These are phyloP conservation scores for Xylaria intraflava DNA, from an alignment of 495 filamentous ascomycete species.

Conservation along the genomic window DNA sequence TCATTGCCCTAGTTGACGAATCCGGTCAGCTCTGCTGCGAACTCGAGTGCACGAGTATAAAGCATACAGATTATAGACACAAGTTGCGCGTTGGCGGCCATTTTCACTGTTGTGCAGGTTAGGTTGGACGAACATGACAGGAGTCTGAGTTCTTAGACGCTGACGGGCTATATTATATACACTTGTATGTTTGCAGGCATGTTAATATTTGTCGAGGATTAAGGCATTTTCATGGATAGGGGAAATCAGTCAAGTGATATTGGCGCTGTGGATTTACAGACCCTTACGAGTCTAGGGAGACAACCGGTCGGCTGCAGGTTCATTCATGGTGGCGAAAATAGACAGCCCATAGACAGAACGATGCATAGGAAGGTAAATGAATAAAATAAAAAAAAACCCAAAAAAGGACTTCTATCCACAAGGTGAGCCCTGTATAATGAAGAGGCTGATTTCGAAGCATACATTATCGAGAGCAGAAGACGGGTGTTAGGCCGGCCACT, in stretches of 20 bases:
- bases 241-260: constrained; percentile 12
- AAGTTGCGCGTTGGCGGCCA: not conserved
- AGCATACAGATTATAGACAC: not conserved
- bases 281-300: not conserved
- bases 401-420: not conserved
- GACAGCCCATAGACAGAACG: constrained; percentile 13
- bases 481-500: too few species aligned
- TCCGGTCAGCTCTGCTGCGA: not conserved
- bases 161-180: constrained; percentile 10
- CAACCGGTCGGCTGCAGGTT: constrained; percentile 3
- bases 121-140: not conserved
- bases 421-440: not conserved
- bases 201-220: constrained; percentile 9
- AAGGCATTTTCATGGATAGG: constrained; percentile 17
- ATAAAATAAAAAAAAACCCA: constrained; percentile 10
- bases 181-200: constrained; percentile 15
- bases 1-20: not conserved
- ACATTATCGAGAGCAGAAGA: not conserved
- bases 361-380: constrained; percentile 9
- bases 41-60: not conserved
- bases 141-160: not conserved
- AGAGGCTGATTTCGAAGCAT: not conserved
- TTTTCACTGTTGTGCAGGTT: constrained; percentile 5
- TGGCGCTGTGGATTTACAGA: constrained; percentile 13
- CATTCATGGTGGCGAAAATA: constrained; percentile 7